phyloP scores from a whole-genome alignment of 805 yeast genomes.

The Pichia phayaonensis region DNA sequence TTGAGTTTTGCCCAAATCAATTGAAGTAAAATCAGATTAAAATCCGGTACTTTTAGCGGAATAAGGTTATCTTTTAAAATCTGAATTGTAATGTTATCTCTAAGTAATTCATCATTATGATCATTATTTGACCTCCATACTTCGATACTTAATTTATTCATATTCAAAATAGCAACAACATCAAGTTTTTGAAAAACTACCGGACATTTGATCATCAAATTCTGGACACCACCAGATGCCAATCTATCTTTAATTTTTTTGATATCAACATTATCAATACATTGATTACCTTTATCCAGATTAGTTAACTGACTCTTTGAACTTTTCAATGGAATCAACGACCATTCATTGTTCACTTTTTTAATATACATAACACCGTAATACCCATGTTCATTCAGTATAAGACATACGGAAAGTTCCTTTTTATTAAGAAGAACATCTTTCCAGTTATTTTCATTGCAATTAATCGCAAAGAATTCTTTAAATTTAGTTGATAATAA shows the following conservation, averaged over 20 bases:
- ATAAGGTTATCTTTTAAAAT: constrained; percentile 15
- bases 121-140: constrained; percentile 15
- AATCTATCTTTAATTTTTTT: constrained; percentile 5
- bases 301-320: neutral
- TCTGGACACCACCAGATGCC: constrained; percentile 1
- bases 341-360: neutral
- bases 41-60: constrained; percentile 23
- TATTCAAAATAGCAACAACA: constrained; percentile 5
- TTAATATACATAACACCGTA: constrained; percentile 12
- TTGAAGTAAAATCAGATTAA: constrained; percentile 21
- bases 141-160: constrained; percentile 9
- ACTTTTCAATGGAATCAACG: neutral
- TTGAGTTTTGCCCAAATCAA: constrained; percentile 13
- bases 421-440: neutral
- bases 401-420: constrained; percentile 12
- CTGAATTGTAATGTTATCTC: constrained; percentile 12
- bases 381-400: constrained; percentile 19
- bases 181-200: constrained; percentile 10
- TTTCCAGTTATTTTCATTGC: neutral
- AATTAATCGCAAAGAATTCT: neutral
- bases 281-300: neutral
- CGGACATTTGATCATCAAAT: constrained; percentile 11
- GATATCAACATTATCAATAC: neutral
- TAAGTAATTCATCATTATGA: neutral
- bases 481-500: constrained; percentile 13